A percentile compares a stretch with the other conserved stretches of the same genome.
Evolutionary conservation across 169 alveolate species (phyloP).

Genomic region (Toxoplasma gondii): DNA sequence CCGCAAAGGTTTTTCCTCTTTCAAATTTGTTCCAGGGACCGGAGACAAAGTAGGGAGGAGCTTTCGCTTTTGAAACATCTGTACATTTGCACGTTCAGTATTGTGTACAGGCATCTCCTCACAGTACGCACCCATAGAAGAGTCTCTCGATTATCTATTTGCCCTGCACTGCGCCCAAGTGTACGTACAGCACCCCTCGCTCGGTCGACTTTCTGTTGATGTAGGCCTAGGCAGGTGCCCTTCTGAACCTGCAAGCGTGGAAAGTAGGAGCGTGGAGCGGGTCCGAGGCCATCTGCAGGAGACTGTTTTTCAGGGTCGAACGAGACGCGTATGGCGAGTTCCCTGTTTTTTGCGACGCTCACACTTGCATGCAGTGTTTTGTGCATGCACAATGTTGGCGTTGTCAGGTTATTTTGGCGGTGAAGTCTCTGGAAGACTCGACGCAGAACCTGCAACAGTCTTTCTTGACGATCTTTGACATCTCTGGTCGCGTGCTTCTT

Average conservation of each 20-base stretch:
- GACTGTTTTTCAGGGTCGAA: no score
- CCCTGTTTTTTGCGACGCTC: no score
- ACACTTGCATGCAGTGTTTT: no score
- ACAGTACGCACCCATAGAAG: background rate
- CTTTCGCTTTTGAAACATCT: background rate
- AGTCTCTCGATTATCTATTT: background rate
- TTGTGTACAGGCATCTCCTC: background rate
- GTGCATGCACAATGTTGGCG: background rate
- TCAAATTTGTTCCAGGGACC: slow-evolving; percentile 73
- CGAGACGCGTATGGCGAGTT: no score
- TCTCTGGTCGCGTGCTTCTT: background rate
- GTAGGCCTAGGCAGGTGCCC: no score
- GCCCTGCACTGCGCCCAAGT: no score
- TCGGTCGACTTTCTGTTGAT: no score
- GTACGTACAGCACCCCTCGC: no score
- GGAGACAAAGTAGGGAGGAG: slow-evolving; percentile 53
- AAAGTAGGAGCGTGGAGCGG: no score
- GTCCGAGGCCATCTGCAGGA: no score
- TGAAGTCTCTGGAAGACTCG: background rate
- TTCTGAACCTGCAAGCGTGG: no score
- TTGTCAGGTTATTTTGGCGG: background rate
- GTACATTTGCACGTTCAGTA: background rate
- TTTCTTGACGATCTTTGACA: background rate
- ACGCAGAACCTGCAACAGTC: background rate
- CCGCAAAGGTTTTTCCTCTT: slow-evolving; percentile 71